A percentile compares a stretch with the other conserved stretches of the same genome.
Conservation (phyloP, 129 eudicot species). For the Saussurea involucrata region DNA sequence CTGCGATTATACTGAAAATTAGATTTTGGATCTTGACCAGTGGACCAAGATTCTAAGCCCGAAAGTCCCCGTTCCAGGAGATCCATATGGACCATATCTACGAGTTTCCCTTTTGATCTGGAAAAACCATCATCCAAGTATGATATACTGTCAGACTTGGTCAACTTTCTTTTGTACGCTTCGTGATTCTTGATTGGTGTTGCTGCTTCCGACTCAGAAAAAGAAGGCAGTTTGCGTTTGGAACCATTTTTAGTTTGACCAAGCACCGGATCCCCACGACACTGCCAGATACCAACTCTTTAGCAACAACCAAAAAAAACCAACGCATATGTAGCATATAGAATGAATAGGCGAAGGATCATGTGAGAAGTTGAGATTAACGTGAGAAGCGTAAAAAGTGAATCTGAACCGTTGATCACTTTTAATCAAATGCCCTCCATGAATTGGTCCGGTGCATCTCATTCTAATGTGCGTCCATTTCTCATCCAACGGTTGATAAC, state of each 20-base stretch:
- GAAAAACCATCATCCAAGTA: constrained; percentile 28
- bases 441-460: too few species aligned
- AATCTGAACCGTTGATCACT: too few species aligned
- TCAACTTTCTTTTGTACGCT: constrained; percentile 15
- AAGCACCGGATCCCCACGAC: constrained; percentile 11
- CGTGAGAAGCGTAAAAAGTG: too few species aligned
- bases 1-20: constrained; percentile 6
- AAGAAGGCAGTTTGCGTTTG: constrained; percentile 17
- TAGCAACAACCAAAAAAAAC: constrained; percentile 16
- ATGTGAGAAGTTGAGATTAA: too few species aligned
- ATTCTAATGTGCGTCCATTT: too few species aligned
- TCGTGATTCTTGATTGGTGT: constrained; percentile 11
- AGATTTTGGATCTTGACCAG: constrained; percentile 16
- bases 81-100: constrained; percentile 32
- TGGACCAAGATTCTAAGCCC: constrained; percentile 16
- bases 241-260: constrained; percentile 16
- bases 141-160: neutral
- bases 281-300: constrained; percentile 22
- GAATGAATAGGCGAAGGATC: neutral
- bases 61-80: constrained; percentile 35
- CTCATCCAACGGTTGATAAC: too few species aligned
- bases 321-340: neutral
- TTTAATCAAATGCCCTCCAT: too few species aligned
- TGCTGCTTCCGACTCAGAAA: constrained; percentile 4
- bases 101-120: constrained; percentile 12